phyloP scores from a whole-genome alignment of 139 green algal genomes.

The Dunaliella sp. region DNA sequence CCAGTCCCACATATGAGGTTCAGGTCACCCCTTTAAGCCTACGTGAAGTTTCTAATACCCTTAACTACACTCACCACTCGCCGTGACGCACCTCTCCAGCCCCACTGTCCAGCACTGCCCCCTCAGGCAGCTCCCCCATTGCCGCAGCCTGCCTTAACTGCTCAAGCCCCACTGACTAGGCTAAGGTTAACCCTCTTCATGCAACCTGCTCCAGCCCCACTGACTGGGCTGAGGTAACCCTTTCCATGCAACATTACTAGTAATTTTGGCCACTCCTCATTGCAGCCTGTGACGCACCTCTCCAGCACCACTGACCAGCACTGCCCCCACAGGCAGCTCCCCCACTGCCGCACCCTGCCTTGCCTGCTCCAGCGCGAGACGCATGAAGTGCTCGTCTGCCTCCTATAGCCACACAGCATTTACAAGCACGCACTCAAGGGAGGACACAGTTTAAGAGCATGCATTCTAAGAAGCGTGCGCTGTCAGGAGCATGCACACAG shows the following conservation, averaged over 20 bases:
- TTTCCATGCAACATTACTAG: too few relatives aligned
- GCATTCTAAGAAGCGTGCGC: neutral
- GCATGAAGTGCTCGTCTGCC: conserved; percentile 39
- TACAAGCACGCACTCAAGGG: neutral
- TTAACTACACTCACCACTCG: too few relatives aligned
- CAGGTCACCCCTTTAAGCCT: too few relatives aligned
- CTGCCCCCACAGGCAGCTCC: conserved; percentile 84
- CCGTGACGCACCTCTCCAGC: conserved; percentile 7
- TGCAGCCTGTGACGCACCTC: neutral
- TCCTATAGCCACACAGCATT: neutral
- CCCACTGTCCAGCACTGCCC: conserved; percentile 68
- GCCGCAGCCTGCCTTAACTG: conserved; percentile 32
- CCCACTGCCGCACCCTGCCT: conserved; percentile 23
- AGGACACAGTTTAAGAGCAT: neutral
- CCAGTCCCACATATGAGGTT: too few relatives aligned
- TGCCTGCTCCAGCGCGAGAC: conserved; percentile 50
- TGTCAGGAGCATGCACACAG: too few relatives aligned
- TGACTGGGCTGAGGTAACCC: too few relatives aligned
- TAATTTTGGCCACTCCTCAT: too few relatives aligned
- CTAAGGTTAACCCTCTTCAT: too few relatives aligned
- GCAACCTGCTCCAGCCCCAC: too few relatives aligned
- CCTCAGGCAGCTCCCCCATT: conserved; percentile 78
- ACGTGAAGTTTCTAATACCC: too few relatives aligned
- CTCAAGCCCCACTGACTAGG: too few relatives aligned
- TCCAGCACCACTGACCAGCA: conserved; percentile 56